A percentile compares a stretch with the other conserved stretches of the same genome.
Conservation (phyloP, 2,329 filamentous ascomycete genomes). For the Trichoderma lentiforme region DNA sequence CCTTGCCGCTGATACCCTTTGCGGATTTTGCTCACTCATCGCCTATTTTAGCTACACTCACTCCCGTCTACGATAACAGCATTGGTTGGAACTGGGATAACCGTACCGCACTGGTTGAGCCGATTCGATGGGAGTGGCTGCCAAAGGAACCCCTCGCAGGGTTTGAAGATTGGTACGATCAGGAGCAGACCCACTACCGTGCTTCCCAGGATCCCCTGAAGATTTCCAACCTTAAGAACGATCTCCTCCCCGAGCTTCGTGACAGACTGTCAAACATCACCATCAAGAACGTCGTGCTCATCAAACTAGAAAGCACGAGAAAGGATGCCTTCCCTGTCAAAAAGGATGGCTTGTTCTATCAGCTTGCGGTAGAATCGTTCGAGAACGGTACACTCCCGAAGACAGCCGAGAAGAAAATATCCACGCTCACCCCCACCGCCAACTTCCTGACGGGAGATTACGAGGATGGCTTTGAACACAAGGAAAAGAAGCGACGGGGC, state of each 20-base stretch:
- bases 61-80: constrained; percentile 23
- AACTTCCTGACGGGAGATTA: constrained; percentile 35
- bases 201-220: constrained; percentile 38
- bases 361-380: constrained; percentile 32
- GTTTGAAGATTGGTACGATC: constrained; percentile 32
- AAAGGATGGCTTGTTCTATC: constrained; percentile 36
- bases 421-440: constrained; percentile 30
- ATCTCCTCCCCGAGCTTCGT: constrained; percentile 28
- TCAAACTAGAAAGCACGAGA: constrained; percentile 43
- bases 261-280: constrained; percentile 29
- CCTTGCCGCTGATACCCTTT: constrained; percentile 31
- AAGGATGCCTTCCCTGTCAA: constrained; percentile 44
- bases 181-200: constrained; percentile 30
- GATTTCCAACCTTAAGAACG: constrained; percentile 37
- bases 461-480: constrained; percentile 32
- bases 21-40: constrained; percentile 31
- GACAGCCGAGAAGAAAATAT: constrained; percentile 28
- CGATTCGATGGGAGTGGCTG: constrained; percentile 29
- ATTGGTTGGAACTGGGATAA: constrained; percentile 31
- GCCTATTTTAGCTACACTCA: constrained; percentile 26
- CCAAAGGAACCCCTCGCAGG: constrained; percentile 22
- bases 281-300: constrained; percentile 40
- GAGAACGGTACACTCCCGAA: constrained; percentile 33
- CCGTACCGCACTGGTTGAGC: constrained; percentile 26
- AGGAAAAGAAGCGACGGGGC: constrained; percentile 27